These are phyloP conservation scores for Dianthus caryophyllus DNA, from an alignment of 148 eudicot genomes.

Conservation along the genomic window DNA sequence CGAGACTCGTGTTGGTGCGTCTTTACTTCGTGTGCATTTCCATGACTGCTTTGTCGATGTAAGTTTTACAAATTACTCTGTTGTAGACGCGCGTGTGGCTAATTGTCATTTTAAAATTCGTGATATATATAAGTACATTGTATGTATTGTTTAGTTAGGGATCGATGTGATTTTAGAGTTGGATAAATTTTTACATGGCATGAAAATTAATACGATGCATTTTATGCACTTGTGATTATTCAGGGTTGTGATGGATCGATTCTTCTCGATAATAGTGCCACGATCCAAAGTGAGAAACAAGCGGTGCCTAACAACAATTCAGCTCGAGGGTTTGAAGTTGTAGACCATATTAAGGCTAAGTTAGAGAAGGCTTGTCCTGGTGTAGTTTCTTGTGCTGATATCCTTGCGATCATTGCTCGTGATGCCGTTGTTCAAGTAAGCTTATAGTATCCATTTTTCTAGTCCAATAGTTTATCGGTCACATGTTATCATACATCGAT, in stretches of 20 bases:
- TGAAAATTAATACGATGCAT: background rate
- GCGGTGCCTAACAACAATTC: conserved; percentile 42
- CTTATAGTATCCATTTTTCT: no score
- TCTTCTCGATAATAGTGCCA: conserved; percentile 36
- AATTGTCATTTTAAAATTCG: no score
- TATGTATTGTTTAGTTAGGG: no score
- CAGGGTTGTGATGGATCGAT: conserved; percentile 60
- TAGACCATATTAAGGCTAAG: conserved; percentile 42
- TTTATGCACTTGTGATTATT: background rate
- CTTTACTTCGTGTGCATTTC: conserved; percentile 53
- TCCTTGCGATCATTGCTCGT: conserved; percentile 48
- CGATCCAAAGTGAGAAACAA: conserved; percentile 39
- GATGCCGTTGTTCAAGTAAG: conserved; percentile 40
- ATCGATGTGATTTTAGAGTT: no score
- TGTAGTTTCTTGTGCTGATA: conserved; percentile 54
- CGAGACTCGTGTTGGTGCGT: conserved; percentile 52
- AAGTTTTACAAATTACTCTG: conserved; percentile 12
- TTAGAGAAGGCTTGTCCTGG: conserved; percentile 46
- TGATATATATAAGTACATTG: no score
- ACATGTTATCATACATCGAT: no score
- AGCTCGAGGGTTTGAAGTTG: conserved; percentile 45
- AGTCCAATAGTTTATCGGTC: no score
- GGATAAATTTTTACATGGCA: no score
- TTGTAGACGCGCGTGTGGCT: no score
- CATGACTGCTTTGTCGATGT: conserved; percentile 65